Evolutionary conservation across 768 basidiomycete genomes (phyloP), one percentile per base, ranked within the genome.

Genomic region (Mycena sanguinolenta): DNA sequence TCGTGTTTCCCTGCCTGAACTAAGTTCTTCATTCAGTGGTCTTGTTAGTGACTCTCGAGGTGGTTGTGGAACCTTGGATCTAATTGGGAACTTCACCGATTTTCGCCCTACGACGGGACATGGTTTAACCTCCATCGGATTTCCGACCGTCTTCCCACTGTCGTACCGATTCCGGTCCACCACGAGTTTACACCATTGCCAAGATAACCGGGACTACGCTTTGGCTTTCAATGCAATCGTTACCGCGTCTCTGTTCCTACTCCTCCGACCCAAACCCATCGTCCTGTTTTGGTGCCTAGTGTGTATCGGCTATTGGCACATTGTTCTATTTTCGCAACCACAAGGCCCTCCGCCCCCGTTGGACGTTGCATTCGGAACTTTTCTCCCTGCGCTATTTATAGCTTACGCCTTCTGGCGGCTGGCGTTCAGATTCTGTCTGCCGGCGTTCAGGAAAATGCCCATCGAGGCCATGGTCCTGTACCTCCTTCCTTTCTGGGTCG

Each of bases 271-370:
- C 2, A 89, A 84, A 74, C 84, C 91, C 3, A 85, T 94, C 70
- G 81, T 94, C 36, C 79, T 89, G 3, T 94, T 86, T 79, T 94
- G 92, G 92, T 90, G 86, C 75, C 83, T 94, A n/a, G 89, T 93
- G 8, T 93, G 89, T 81, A 92, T 94, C 53, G 92, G 94, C 2
- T 96, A 89, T 77, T 96, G 95, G 95, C 94, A 96, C 73, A 84
- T 95, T 63, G 83, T 88, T 0, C 86, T 96, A 46, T 95, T 95
- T 75, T 92, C 92, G 12, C 91, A 95, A 75, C 92, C 92, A 8
- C 87, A 82, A 54, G 84, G 83, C 1, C 84, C 84, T 8, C 92
- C 93, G 39, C 94, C 95, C 7, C 85, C 87, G 30, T 79, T 96
- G 65, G 89, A 92, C 64, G 82, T 84, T n/a, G 93, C 89, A 8